These are phyloP conservation scores for Podospora anserina DNA, from an alignment of 495 filamentous ascomycete genomes.

Conservation along the genomic window DNA sequence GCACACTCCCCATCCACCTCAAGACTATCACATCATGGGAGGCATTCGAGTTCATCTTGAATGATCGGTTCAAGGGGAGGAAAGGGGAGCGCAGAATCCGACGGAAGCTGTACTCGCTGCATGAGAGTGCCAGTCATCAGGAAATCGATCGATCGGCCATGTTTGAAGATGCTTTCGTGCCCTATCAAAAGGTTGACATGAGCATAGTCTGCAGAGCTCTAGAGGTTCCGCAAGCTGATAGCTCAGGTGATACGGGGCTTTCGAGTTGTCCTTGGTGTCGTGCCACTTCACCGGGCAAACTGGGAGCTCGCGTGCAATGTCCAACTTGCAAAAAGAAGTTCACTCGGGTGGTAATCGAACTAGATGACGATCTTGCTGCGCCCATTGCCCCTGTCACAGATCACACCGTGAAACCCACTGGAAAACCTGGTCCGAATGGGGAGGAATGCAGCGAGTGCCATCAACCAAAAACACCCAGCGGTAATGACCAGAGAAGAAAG, in stretches of 20 bases:
- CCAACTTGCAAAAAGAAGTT: not conserved
- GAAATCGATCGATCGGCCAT: not conserved
- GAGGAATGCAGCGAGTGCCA: not conserved
- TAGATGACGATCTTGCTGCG: not conserved
- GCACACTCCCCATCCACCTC: constrained; percentile 1
- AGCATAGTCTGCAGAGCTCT: not conserved
- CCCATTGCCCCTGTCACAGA: not conserved
- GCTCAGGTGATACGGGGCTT: not conserved
- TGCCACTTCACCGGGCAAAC: not conserved
- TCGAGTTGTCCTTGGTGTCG: constrained; percentile 1
- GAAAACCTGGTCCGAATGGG: not conserved
- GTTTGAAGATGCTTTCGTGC: not conserved
- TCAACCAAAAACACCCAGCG: not conserved
- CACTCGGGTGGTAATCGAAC: not conserved
- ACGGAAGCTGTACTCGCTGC: not conserved
- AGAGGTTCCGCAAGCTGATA: not conserved
- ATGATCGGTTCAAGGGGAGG: constrained; percentile 10
- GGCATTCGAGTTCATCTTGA: constrained; percentile 9
- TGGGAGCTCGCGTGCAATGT: not conserved
- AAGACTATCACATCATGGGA: constrained; percentile 13
- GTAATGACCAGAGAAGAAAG: not conserved
- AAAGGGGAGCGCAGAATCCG: constrained; percentile 4
- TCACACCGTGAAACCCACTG: not conserved
- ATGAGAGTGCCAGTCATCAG: not conserved
- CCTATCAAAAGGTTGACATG: constrained; percentile 2